Conservation (phyloP, 805 yeast genomes). For the Kluyveromyces nonfermentans region DNA sequence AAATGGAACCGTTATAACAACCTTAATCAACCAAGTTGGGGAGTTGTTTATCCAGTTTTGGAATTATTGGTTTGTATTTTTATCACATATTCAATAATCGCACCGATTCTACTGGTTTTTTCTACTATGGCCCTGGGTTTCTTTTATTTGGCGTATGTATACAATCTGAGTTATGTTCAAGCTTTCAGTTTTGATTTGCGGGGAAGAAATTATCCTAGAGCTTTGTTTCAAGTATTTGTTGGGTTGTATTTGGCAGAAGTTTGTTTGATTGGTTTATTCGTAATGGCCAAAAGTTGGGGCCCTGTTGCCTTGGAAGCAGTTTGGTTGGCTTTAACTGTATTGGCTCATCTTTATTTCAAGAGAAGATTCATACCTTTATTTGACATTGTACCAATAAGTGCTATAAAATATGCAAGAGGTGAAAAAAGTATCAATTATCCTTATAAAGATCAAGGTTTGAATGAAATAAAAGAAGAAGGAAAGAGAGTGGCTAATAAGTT, state of each 20-base stretch:
- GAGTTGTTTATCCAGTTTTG: constrained; percentile 70
- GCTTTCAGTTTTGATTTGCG: constrained; percentile 53
- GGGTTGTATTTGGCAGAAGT: constrained; percentile 65
- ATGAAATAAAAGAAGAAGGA: constrained; percentile 47
- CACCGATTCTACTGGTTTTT: constrained; percentile 64
- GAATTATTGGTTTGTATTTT: constrained; percentile 67
- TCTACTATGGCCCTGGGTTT: constrained; percentile 48
- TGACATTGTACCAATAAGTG: constrained; percentile 64
- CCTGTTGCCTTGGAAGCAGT: constrained; percentile 61
- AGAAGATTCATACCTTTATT: constrained; percentile 51
- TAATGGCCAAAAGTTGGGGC: constrained; percentile 73
- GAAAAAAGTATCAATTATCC: constrained; percentile 43
- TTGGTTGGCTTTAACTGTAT: constrained; percentile 47
- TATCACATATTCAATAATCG: constrained; percentile 67
- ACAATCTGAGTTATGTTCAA: constrained; percentile 54
- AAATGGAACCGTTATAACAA: constrained; percentile 72
- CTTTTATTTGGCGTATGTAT: constrained; percentile 52
- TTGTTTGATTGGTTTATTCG: constrained; percentile 61
- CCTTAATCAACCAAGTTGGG: constrained; percentile 66
- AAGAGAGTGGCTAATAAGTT: constrained; percentile 23
- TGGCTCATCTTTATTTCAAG: constrained; percentile 49
- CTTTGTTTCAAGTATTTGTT: constrained; percentile 62
- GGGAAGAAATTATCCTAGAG: constrained; percentile 67
- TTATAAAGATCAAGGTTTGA: constrained; percentile 51
- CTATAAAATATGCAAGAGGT: constrained; percentile 31